Evolutionary conservation across 441 rosid genomes (phyloP).

Genomic region (Euphorbia neoarborescens): DNA sequence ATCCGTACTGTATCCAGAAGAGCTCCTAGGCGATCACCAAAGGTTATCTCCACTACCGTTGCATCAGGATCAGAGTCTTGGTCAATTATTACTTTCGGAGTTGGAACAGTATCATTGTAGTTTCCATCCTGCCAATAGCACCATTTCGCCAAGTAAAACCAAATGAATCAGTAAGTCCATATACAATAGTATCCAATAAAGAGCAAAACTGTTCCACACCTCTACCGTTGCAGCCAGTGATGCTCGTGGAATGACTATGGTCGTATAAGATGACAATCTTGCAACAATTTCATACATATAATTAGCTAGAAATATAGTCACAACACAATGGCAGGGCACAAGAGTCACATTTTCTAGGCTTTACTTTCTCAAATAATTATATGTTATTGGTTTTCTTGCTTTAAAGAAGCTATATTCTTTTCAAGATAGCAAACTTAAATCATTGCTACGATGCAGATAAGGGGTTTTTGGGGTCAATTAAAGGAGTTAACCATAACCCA

Average conservation of each 20-base stretch:
- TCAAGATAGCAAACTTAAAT: not conserved
- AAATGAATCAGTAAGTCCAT: constrained; percentile 15
- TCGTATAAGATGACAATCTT: constrained; percentile 44
- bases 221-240: constrained; percentile 58
- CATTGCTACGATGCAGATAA: not conserved
- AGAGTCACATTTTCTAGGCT: not conserved
- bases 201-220: constrained; percentile 37
- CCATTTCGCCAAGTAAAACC: constrained; percentile 19
- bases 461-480: not conserved
- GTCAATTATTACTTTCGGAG: constrained; percentile 86
- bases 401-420: not conserved
- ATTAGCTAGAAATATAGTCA: constrained; percentile 15
- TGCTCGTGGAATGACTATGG: constrained; percentile 35
- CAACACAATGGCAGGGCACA: constrained; percentile 9
- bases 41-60: constrained; percentile 75
- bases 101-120: constrained; percentile 52
- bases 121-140: constrained; percentile 50
- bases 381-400: not conserved
- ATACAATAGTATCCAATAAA: not conserved
- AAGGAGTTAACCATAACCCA: not conserved
- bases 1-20: constrained; percentile 72
- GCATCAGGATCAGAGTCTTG: constrained; percentile 92
- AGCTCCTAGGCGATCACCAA: constrained; percentile 97
- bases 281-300: constrained; percentile 19
- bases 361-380: not conserved